phyloP scores from a whole-genome alignment of 164 flowering plant species.

The Dillenia suffruticosa region DNA sequence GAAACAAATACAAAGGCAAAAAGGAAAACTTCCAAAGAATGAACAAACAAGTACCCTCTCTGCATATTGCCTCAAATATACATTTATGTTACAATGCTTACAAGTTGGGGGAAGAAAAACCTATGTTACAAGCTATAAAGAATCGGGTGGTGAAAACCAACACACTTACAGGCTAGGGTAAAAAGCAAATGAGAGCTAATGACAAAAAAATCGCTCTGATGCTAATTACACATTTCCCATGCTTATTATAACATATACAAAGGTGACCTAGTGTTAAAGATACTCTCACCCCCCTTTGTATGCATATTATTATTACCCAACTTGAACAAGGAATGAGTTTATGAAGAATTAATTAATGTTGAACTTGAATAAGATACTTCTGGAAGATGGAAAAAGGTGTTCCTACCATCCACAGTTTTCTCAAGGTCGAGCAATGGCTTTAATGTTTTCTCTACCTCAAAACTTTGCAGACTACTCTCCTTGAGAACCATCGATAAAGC shows the following conservation, averaged over 20 bases:
- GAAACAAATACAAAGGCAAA: background rate
- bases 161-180: slow-evolving; percentile 12
- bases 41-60: slow-evolving; percentile 8
- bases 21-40: background rate
- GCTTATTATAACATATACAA: slow-evolving; percentile 30
- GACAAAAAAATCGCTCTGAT: slow-evolving; percentile 42
- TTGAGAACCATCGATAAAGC: slow-evolving; percentile 73
- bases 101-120: slow-evolving; percentile 10
- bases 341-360: slow-evolving; percentile 20
- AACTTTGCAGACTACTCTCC: slow-evolving; percentile 50
- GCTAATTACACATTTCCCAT: slow-evolving; percentile 4
- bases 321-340: slow-evolving; percentile 11
- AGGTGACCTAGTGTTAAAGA: slow-evolving; percentile 15
- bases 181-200: slow-evolving; percentile 19
- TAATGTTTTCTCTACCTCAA: slow-evolving; percentile 70
- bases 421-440: slow-evolving; percentile 57
- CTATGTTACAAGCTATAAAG: slow-evolving; percentile 13
- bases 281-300: slow-evolving; percentile 18
- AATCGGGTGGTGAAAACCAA: slow-evolving; percentile 8
- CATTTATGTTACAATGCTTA: slow-evolving; percentile 22
- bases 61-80: slow-evolving; percentile 26
- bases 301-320: slow-evolving; percentile 23
- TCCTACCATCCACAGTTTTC: slow-evolving; percentile 19
- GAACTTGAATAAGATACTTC: slow-evolving; percentile 23
- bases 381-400: slow-evolving; percentile 2